Evolutionary conservation across 129 eudicot species (phyloP).

Genomic region (Tagetes patula): DNA sequence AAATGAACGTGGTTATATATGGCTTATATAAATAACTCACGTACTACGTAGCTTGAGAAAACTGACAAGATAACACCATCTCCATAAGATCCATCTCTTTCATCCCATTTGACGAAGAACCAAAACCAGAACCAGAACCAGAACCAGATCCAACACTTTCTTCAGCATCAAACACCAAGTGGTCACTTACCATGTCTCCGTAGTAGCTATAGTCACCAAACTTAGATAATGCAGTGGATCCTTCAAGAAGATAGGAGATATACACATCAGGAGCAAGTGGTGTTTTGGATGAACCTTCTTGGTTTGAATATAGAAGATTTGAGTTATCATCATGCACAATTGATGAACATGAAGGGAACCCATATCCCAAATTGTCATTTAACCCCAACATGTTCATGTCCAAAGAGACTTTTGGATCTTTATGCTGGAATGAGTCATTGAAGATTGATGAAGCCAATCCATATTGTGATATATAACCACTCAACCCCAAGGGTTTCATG

Average conservation of each 20-base stretch:
- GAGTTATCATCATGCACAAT: constrained; percentile 24
- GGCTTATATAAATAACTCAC: constrained; percentile 8
- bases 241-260: constrained; percentile 46
- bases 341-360: constrained; percentile 32
- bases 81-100: constrained; percentile 63
- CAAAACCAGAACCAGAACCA: too few relatives aligned
- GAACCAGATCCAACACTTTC: constrained; percentile 8
- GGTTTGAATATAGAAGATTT: not conserved
- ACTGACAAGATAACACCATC: constrained; percentile 53
- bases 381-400: constrained; percentile 24
- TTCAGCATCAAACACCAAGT: constrained; percentile 14
- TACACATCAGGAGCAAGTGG: constrained; percentile 40
- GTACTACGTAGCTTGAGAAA: constrained; percentile 29
- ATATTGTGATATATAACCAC: constrained; percentile 11
- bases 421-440: constrained; percentile 17
- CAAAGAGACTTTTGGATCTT: constrained; percentile 11
- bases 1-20: constrained; percentile 14
- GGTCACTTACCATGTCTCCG: constrained; percentile 24
- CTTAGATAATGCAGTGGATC: constrained; percentile 28
- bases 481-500: constrained; percentile 22
- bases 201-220: constrained; percentile 20
- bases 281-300: constrained; percentile 24
- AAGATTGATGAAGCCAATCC: constrained; percentile 25
- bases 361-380: constrained; percentile 17
- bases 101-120: constrained; percentile 20